phyloP scores from a whole-genome alignment of 73 alveolate genomes.

The Paramecium biaurelia region DNA sequence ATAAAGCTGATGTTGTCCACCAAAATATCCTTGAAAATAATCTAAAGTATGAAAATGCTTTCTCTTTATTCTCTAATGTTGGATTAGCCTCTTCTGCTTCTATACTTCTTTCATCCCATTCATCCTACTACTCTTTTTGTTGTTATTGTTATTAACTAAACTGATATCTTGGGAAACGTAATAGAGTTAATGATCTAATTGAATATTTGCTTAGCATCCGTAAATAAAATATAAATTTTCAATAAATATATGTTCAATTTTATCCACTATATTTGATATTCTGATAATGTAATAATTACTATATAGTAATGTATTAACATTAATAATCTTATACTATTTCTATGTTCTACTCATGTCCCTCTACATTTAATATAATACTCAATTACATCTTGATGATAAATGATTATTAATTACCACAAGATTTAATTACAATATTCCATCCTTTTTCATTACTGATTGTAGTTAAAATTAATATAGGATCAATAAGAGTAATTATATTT shows the following conservation, averaged over 20 bases:
- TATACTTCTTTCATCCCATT: not conserved
- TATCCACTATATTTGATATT: not conserved
- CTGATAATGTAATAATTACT: not conserved
- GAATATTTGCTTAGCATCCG: slow-evolving; percentile 36
- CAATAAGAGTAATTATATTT: not conserved
- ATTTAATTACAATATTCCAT: no score
- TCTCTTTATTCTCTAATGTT: slow-evolving; percentile 1
- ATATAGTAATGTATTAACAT: not conserved
- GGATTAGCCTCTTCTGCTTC: slow-evolving; percentile 46
- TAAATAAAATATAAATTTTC: not conserved
- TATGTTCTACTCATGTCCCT: not conserved
- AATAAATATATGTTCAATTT: slow-evolving; percentile 21
- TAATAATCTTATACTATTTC: not conserved
- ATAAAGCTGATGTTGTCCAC: slow-evolving; percentile 16
- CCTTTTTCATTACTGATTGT: not conserved
- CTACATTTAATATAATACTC: not conserved
- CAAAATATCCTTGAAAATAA: slow-evolving; percentile 7
- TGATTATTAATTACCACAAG: no score
- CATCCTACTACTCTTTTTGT: not conserved
- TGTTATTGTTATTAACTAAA: not conserved
- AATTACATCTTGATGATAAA: no score
- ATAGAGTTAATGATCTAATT: not conserved
- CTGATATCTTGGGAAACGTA: not conserved
- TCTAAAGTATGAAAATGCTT: slow-evolving; percentile 17
- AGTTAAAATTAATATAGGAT: not conserved